Evolutionary conservation across 2,329 filamentous ascomycete species (phyloP).

Genomic region (Talaromyces sp.): DNA sequence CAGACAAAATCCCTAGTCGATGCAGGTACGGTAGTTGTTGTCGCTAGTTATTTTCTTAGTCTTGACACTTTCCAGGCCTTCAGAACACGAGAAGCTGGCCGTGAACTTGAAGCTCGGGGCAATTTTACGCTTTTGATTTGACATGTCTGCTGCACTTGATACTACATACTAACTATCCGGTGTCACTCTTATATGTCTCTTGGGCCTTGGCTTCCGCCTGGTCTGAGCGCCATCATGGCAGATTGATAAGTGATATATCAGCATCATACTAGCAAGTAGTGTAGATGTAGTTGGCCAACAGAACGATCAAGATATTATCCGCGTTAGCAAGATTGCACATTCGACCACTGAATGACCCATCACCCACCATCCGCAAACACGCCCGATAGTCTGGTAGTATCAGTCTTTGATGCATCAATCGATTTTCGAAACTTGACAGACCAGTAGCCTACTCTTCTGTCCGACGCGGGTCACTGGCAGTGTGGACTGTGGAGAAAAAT

Average conservation of each 20-base stretch:
- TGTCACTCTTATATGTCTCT: neutral
- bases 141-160: neutral
- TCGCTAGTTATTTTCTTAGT: neutral
- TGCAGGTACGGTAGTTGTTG: neutral
- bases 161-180: neutral
- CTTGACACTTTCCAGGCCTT: neutral
- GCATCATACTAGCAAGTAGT: no score
- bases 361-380: neutral
- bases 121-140: neutral
- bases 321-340: no score
- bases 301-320: no score
- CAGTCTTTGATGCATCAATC: neutral
- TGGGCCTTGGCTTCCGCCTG: neutral
- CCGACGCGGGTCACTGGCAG: no score
- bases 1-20: neutral
- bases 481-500: neutral
- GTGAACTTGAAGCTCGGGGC: neutral
- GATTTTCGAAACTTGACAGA: neutral
- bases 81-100: neutral
- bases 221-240: neutral
- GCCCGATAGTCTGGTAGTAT: neutral
- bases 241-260: neutral
- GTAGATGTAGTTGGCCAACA: no score
- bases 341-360: no score
- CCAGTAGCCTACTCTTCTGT: neutral